Percentiles rank a stretch among this genome's conserved stretches.
phyloP scores from a whole-genome alignment of 2,329 filamentous ascomycete genomes.

The Chrysoporthe cubensis region DNA sequence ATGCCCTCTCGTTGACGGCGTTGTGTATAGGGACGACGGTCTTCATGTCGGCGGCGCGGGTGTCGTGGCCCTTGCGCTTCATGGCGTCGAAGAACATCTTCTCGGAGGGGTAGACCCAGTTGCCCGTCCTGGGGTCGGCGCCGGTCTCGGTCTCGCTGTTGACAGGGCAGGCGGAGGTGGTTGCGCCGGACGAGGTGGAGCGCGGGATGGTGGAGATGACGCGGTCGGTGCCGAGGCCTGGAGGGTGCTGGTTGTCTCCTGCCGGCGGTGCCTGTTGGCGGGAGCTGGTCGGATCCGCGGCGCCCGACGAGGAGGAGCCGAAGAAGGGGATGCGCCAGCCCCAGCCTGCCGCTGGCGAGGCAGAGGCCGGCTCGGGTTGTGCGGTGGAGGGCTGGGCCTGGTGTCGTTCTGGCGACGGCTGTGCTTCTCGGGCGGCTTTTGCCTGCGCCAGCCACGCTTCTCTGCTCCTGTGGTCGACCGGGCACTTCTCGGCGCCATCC shows the following conservation, averaged over 20 bases:
- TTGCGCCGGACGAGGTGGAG: constrained; percentile 46
- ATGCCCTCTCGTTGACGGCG: constrained; percentile 95
- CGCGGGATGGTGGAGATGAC: constrained; percentile 81
- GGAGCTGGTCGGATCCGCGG: constrained; percentile 7
- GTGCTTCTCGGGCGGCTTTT: constrained; percentile 50
- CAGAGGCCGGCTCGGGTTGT: background rate
- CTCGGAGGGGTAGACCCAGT: constrained; percentile 97
- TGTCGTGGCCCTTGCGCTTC: constrained; percentile 83
- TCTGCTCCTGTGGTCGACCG: constrained; percentile 88
- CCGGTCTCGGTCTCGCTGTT: constrained; percentile 82
- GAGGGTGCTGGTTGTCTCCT: constrained; percentile 18
- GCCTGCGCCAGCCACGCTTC: constrained; percentile 83
- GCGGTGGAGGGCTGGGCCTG: constrained; percentile 33
- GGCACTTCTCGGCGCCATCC: constrained; percentile 60
- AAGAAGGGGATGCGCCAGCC: constrained; percentile 47
- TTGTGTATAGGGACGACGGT: constrained; percentile 97
- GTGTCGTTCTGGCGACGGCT: constrained; percentile 20
- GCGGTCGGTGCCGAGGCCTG: constrained; percentile 65
- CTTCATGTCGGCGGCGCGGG: constrained; percentile 75
- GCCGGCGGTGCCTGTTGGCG: constrained; percentile 25
- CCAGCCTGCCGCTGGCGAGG: constrained; percentile 45
- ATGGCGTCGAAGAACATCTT: constrained; percentile 98
- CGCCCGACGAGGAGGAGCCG: constrained; percentile 35
- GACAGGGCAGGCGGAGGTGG: constrained; percentile 44
- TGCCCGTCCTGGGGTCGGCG: constrained; percentile 70